These are phyloP conservation scores for Phaeosphaeriaceae sp. DNA, from an alignment of 2,329 filamentous ascomycete species.

Conservation along the genomic window DNA sequence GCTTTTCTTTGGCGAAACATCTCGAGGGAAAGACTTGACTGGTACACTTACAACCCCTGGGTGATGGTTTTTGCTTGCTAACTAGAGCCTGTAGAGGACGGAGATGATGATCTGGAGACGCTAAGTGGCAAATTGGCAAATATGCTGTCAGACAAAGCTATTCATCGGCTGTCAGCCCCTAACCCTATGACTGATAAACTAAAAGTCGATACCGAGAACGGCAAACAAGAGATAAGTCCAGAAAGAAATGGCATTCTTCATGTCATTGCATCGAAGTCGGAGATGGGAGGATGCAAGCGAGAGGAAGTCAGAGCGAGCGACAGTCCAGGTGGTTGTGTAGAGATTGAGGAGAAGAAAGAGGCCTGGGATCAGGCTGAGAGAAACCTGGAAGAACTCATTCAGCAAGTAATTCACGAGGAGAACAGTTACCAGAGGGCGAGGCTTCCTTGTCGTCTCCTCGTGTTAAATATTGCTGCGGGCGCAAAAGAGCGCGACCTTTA, in stretches of 20 bases:
- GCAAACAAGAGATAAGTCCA: no score
- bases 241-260: no score
- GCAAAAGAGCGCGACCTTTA: slow-evolving; percentile 23
- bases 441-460: slow-evolving; percentile 22
- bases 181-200: no score
- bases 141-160: not conserved
- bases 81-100: not conserved
- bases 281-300: not conserved
- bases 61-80: no score
- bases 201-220: no score
- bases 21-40: not conserved
- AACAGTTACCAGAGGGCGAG: slow-evolving; percentile 13
- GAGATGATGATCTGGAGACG: not conserved
- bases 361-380: slow-evolving; percentile 16
- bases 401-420: slow-evolving; percentile 17
- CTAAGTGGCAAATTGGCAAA: not conserved
- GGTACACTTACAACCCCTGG: no score
- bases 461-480: slow-evolving; percentile 36
- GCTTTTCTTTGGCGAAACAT: not conserved
- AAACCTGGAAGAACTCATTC: slow-evolving; percentile 11
- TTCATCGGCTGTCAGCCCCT: no score
- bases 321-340: no score
- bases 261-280: no score
- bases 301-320: no score
- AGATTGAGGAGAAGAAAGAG: slow-evolving; percentile 9